Conservation (phyloP, 164 flowering plant genomes). For the Annona cherimola region DNA sequence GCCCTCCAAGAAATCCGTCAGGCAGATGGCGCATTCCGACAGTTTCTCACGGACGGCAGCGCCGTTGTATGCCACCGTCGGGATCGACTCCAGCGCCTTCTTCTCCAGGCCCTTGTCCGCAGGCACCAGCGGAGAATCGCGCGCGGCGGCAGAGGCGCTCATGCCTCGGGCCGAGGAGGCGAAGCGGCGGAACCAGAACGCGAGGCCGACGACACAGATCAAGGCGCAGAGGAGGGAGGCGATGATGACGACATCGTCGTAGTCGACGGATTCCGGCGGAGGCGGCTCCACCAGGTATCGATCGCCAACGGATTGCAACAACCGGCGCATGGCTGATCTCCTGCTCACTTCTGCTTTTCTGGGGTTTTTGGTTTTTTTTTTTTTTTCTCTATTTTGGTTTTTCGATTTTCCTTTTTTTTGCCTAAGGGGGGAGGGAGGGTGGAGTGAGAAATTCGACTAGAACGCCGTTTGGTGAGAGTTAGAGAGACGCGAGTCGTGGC, state of each 20-base stretch:
- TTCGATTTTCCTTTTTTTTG: too few species aligned
- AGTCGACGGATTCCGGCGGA: slow-evolving; percentile 32
- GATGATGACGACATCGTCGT: slow-evolving; percentile 81
- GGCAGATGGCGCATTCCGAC: slow-evolving; percentile 80
- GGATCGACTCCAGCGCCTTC: slow-evolving; percentile 65
- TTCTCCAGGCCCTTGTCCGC: slow-evolving; percentile 82
- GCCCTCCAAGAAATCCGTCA: slow-evolving; percentile 68
- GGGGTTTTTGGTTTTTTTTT: too few species aligned
- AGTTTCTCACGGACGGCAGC: slow-evolving; percentile 22
- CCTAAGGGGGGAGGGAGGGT: too few species aligned
- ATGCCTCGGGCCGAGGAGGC: slow-evolving; percentile 14
- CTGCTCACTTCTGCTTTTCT: too few species aligned
- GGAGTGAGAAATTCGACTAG: too few species aligned
- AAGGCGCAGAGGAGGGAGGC: slow-evolving; percentile 89
- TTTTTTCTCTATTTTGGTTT: too few species aligned
- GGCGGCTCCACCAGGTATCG: slow-evolving; percentile 12
- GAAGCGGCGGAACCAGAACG: slow-evolving; percentile 75
- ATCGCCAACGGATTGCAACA: slow-evolving; percentile 23
- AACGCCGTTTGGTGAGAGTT: too few species aligned
- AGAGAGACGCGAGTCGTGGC: too few species aligned
- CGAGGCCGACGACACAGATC: slow-evolving; percentile 82
- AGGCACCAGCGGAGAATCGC: slow-evolving; percentile 6
- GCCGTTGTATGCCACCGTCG: slow-evolving; percentile 37
- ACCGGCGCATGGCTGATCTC: slow-evolving; percentile 25
- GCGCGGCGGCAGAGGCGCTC: too few species aligned